These are phyloP conservation scores for Stylonectria norvegica DNA, from an alignment of 2,329 filamentous ascomycete species.

Conservation along the genomic window DNA sequence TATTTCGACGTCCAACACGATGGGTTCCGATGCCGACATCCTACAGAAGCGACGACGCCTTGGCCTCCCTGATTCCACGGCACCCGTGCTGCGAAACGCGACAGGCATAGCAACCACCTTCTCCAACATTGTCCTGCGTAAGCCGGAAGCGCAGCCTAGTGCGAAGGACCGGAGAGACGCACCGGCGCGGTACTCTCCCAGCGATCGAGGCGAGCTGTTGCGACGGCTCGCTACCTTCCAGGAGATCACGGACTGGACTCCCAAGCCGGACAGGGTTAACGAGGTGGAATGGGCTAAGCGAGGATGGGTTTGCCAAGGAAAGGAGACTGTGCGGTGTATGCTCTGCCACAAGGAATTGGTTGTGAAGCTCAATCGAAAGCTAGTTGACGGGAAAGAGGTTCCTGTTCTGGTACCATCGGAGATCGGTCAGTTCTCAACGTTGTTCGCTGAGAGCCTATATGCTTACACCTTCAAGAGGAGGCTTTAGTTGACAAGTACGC, in stretches of 20 bases:
- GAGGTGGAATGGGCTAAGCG: slow-evolving; percentile 94
- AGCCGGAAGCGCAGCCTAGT: slow-evolving; percentile 19
- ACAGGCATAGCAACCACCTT: slow-evolving; percentile 20
- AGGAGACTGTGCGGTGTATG: slow-evolving; percentile 80
- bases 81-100: slow-evolving; percentile 27
- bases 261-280: slow-evolving; percentile 79
- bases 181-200: slow-evolving; percentile 73
- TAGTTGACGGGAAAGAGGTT: slow-evolving; percentile 53
- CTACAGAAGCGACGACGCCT: slow-evolving; percentile 53
- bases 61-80: slow-evolving; percentile 40
- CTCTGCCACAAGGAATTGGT: slow-evolving; percentile 81
- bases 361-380: slow-evolving; percentile 68
- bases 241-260: slow-evolving; percentile 88
- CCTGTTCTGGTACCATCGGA: slow-evolving; percentile 56
- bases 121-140: slow-evolving; percentile 24
- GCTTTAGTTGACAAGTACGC: slow-evolving; percentile 74
- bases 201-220: slow-evolving; percentile 79
- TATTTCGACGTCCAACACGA: slow-evolving; percentile 10
- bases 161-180: slow-evolving; percentile 22
- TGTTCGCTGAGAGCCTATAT: not conserved
- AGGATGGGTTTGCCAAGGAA: slow-evolving; percentile 82
- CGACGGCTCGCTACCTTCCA: slow-evolving; percentile 81
- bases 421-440: slow-evolving; percentile 40
- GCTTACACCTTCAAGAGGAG: slow-evolving; percentile 42
- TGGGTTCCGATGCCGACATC: slow-evolving; percentile 36